Evolutionary conservation across 139 green algal genomes (phyloP).

Genomic region (Yamagishiella unicocca): DNA sequence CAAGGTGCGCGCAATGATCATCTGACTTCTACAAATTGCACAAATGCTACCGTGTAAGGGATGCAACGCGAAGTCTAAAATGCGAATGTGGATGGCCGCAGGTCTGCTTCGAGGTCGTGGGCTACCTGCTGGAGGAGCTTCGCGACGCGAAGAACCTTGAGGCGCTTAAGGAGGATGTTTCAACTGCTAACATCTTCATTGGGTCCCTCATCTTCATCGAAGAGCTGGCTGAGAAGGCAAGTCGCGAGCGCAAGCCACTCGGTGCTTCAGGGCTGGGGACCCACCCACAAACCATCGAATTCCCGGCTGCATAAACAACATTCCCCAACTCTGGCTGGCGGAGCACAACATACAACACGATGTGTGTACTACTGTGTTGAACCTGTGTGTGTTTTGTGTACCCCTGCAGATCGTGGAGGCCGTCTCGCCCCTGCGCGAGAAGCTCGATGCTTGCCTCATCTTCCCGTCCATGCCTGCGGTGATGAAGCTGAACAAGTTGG

Average conservation of each 20-base stretch:
- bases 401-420: slow-evolving; percentile 86
- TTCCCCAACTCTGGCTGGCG: no score
- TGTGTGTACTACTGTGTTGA: no score
- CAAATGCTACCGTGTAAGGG: no score
- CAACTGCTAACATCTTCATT: slow-evolving; percentile 98
- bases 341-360: no score
- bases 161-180: slow-evolving; percentile 91
- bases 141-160: slow-evolving; percentile 91
- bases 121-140: slow-evolving; percentile 99
- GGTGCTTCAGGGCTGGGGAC: no score
- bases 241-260: no score
- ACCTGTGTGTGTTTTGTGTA: no score
- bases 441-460: slow-evolving; percentile 96
- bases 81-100: no score
- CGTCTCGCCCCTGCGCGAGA: slow-evolving; percentile 82
- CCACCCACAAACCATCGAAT: no score
- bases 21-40: no score
- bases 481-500: slow-evolving; percentile 99
- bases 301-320: no score
- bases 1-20: slow-evolving; percentile 67
- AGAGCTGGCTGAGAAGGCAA: slow-evolving; percentile 97
- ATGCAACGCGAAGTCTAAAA: no score
- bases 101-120: slow-evolving; percentile 96
- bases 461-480: slow-evolving; percentile 99
- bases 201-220: slow-evolving; percentile 99